Evolutionary conservation across 192 early-diverging fungal species (phyloP), one percentile per base, ranked within the genome.

Genomic region (Entomortierella parvispora): DNA sequence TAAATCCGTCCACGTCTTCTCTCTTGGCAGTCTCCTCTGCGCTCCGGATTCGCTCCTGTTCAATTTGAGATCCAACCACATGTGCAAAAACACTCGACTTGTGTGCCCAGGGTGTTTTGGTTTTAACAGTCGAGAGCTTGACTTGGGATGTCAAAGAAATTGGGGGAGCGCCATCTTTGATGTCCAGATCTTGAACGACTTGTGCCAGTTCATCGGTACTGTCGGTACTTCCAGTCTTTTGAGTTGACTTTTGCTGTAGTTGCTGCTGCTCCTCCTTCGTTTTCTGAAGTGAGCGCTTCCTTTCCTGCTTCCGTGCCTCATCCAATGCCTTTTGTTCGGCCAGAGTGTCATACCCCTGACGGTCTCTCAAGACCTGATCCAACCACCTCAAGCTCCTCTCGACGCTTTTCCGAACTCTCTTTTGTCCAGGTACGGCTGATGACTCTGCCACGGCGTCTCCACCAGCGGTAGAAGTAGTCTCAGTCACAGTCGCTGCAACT

Each of bases 1-100:
- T 71, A 62, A 86, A 89, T 23, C 89, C 86, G 68, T 82, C 85
- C 8, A 82, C 69, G 6, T 80, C 86, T 32, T 81, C 67, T 18
- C 82, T 65, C 32, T 85, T 69, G 11, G 71, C 71, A 2, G 85
- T 83, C 32, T 81, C 80, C 3, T 56, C 22, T 14, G 85, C 82
- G 44, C 85, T 84, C 32, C 85, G 68, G 15, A 60, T 44, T 17
- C 87, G 81, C 37, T 86, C 87, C 37, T 86, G 76, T 33, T 70
- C 71, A 54, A 70, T 71, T 26, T 79, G 69, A 14, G 81, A 53
- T 4, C 87, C 87, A 3, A 76, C 67, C 18, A 88, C 75, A 47
- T 69, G 71, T 5, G 85, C 88, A 78, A 89, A 86, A 3, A 88
- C 66, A 40, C 7, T 12, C 4, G 79, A 74, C 17, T 79, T 77